Conservation (phyloP, 176 grass and related monocot genomes). For the Ananas comosus region DNA sequence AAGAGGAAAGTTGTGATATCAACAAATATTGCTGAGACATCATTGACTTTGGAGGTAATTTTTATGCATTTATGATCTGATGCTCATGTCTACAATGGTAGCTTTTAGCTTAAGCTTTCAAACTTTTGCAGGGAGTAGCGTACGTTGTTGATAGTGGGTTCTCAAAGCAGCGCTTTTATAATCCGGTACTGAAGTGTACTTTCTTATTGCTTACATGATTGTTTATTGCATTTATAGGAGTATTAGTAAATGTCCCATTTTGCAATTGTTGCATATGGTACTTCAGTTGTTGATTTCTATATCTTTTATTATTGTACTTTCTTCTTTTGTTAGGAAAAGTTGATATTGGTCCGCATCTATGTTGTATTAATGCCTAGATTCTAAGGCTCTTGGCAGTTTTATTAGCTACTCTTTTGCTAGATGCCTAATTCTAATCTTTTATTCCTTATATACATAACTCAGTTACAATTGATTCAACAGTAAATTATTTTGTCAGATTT, state of each 20-base stretch:
- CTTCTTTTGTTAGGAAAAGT: too few relatives aligned
- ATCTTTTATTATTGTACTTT: too few relatives aligned
- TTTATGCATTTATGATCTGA: constrained; percentile 7
- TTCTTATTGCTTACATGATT: constrained; percentile 3
- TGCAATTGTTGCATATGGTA: too few relatives aligned
- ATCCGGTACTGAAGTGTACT: constrained; percentile 47
- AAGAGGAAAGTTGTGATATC: constrained; percentile 99
- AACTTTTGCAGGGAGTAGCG: constrained; percentile 54
- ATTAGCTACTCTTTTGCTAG: neutral
- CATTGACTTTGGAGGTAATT: constrained; percentile 80
- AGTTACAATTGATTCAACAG: neutral
- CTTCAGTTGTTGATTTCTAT: too few relatives aligned
- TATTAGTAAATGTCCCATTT: too few relatives aligned
- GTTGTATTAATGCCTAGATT: neutral
- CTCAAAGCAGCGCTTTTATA: constrained; percentile 98
- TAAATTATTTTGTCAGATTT: constrained; percentile 38
- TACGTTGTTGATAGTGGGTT: constrained; percentile 96
- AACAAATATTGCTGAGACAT: constrained; percentile 97
- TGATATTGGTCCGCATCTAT: too few relatives aligned
- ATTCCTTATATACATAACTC: neutral
- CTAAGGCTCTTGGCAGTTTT: too few relatives aligned
- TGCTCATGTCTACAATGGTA: constrained; percentile 2
- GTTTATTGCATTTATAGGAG: neutral
- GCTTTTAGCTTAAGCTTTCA: constrained; percentile 18
- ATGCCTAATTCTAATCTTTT: neutral